Evolutionary conservation across 208 protist species (phyloP).

Genomic region (Trichomonas tenax): DNA sequence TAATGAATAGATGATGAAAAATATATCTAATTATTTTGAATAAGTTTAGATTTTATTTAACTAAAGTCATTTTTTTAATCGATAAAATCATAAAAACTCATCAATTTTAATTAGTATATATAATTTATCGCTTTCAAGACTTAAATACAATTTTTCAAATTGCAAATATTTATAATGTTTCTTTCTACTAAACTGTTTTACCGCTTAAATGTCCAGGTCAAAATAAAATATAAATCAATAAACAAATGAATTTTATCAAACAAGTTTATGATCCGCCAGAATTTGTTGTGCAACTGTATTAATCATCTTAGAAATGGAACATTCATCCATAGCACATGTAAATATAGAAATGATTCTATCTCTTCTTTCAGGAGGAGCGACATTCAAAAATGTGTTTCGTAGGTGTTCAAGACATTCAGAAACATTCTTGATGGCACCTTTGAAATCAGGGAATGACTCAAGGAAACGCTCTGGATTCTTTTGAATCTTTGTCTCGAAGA

Average conservation of each 20-base stretch:
- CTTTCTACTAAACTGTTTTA: too few relatives aligned
- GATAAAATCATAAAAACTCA: too few relatives aligned
- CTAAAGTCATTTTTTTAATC: too few relatives aligned
- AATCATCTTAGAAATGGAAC: not conserved
- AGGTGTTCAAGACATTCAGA: not conserved
- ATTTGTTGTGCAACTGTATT: not conserved
- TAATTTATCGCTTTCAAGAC: too few relatives aligned
- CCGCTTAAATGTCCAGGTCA: too few relatives aligned
- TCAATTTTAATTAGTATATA: too few relatives aligned
- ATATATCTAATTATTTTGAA: too few relatives aligned
- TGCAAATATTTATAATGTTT: too few relatives aligned
- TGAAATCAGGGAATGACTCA: not conserved
- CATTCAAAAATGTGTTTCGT: not conserved
- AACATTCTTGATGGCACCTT: not conserved
- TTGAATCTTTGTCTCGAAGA: not conserved
- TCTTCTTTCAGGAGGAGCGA: not conserved
- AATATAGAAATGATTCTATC: not conserved
- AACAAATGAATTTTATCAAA: not conserved
- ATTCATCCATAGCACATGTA: not conserved
- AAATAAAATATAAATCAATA: too few relatives aligned
- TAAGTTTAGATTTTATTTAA: too few relatives aligned
- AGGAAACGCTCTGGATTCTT: not conserved
- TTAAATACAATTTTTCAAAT: too few relatives aligned
- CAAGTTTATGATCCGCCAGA: not conserved
- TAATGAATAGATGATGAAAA: too few relatives aligned